A percentile compares a stretch with the other conserved stretches of the same genome.
Evolutionary conservation across 1,139 yeast species (phyloP).

Genomic region (Candida freyschussii): DNA sequence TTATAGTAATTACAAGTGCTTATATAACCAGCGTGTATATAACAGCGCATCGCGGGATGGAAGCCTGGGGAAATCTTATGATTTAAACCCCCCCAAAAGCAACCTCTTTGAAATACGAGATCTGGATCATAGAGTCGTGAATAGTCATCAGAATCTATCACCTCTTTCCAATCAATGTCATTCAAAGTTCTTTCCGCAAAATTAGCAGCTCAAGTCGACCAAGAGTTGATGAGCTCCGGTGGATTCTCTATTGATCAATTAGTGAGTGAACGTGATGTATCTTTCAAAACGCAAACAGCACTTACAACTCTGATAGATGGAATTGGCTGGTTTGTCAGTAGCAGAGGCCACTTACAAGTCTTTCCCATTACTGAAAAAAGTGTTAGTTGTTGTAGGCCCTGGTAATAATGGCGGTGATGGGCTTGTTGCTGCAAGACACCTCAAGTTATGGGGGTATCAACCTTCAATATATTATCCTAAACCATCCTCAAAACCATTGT

Average conservation of each 20-base stretch:
- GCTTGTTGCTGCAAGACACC: conserved; percentile 88
- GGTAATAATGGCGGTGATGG: conserved; percentile 98
- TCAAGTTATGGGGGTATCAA: conserved; percentile 70
- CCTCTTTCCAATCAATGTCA: no score
- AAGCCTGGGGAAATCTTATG: no score
- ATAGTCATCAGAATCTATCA: no score
- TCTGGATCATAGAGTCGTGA: no score
- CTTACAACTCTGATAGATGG: conserved; percentile 48
- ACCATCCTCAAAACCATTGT: conserved; percentile 40
- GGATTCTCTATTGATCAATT: conserved; percentile 89
- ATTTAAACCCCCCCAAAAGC: no score
- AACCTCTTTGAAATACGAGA: no score
- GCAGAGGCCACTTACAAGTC: conserved; percentile 77
- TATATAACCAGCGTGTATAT: no score
- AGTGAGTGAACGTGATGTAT: conserved; percentile 25
- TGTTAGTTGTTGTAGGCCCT: conserved; percentile 82
- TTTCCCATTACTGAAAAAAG: conserved; percentile 47
- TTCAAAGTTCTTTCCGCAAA: conserved; percentile 51
- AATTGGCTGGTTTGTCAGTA: conserved; percentile 89
- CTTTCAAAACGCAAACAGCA: background rate
- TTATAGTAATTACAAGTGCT: no score
- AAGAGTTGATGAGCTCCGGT: conserved; percentile 76
- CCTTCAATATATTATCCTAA: conserved; percentile 72
- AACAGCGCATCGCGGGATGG: no score
- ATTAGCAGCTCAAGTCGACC: conserved; percentile 75